Evolutionary conservation across 768 basidiomycete genomes (phyloP), one percentile per base, ranked within the genome.

Genomic region (Coprinopsis sp.): DNA sequence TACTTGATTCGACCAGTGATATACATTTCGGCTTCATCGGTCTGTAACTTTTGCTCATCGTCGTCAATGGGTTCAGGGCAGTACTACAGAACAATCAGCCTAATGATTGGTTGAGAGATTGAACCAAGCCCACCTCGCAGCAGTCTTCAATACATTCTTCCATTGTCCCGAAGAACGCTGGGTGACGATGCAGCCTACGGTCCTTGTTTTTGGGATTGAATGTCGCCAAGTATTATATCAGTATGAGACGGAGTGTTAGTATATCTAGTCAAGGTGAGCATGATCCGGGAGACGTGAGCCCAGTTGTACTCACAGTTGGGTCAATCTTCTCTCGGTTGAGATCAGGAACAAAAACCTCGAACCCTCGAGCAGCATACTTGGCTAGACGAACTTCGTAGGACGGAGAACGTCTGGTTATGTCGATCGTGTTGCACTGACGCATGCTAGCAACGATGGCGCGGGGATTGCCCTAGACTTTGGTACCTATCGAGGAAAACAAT

Each of bases 191-290:
- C 3, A 84, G 69, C 2, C 72, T 66, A 11, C 79, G 67, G 10
- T 68, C 72, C 51, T 81, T 77, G 61, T 82, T 82, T 64, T 78
- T 81, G 2, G 79, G 78, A 46, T 82, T 82, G 59, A 72, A 83
- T 1, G 77, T 76, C 3, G 79, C 78, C 79, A 50, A 1, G 58
- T 34, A 41, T 34, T 28, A 33, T 24, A 36, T 48, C 37, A 50
- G 34, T 2, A 10, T 23, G 14, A 23, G 38, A 84, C 76, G 4
- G 78, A 70, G 12, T 81, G 76, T 56, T 82, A 81, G 50, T 69
- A 82, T 21, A 81, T 82, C 80, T 81, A 27, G 14, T n/a, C n/a
- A n/a, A n/a, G n/a, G n/a, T n/a, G n/a, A n/a, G n/a, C n/a, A n/a
- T n/a, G n/a, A n/a, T n/a, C n/a, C n/a, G n/a, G n/a, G n/a, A n/a